phyloP scores from a whole-genome alignment of 2,329 filamentous ascomycete species.

The Cordyceps cateniannulata region DNA sequence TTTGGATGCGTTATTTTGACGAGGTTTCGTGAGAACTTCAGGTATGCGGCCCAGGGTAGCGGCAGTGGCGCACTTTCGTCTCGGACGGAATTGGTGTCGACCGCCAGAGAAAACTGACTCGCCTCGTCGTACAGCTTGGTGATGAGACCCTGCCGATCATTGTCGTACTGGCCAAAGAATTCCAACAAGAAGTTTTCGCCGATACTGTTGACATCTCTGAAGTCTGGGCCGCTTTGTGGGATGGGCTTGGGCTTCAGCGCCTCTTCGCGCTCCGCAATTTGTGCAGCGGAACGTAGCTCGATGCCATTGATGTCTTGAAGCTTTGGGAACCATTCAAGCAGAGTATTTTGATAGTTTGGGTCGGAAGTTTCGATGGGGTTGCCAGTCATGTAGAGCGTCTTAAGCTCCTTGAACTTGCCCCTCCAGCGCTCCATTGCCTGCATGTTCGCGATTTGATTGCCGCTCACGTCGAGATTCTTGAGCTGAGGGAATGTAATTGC shows the following conservation, averaged over 20 bases:
- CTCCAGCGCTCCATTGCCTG: conserved; percentile 69
- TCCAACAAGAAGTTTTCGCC: conserved; percentile 69
- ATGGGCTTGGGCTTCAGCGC: conserved; percentile 49
- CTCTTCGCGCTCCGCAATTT: conserved; percentile 51
- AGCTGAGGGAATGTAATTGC: conserved; percentile 77
- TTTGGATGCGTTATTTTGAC: conserved; percentile 56
- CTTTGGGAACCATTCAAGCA: conserved; percentile 77
- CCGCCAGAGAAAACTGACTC: conserved; percentile 68
- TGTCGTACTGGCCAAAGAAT: conserved; percentile 71
- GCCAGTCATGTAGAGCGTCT: conserved; percentile 71
- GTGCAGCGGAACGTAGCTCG: conserved; percentile 66
- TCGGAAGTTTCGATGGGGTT: conserved; percentile 64
- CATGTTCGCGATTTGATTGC: conserved; percentile 68
- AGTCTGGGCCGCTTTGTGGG: conserved; percentile 58
- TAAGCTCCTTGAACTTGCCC: conserved; percentile 66
- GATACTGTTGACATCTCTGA: conserved; percentile 67
- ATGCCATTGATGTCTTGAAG: conserved; percentile 70
- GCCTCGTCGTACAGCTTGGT: conserved; percentile 66
- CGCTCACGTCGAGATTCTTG: conserved; percentile 81
- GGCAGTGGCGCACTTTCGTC: conserved; percentile 35
- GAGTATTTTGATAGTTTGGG: conserved; percentile 57
- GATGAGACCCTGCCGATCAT: conserved; percentile 56
- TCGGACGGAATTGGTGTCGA: conserved; percentile 56
- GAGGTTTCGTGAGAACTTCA: conserved; percentile 73
- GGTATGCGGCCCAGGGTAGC: conserved; percentile 66